These are phyloP conservation scores for Monilinia vaccinii-corymbosi DNA, from an alignment of 2,329 filamentous ascomycete genomes.

Conservation along the genomic window DNA sequence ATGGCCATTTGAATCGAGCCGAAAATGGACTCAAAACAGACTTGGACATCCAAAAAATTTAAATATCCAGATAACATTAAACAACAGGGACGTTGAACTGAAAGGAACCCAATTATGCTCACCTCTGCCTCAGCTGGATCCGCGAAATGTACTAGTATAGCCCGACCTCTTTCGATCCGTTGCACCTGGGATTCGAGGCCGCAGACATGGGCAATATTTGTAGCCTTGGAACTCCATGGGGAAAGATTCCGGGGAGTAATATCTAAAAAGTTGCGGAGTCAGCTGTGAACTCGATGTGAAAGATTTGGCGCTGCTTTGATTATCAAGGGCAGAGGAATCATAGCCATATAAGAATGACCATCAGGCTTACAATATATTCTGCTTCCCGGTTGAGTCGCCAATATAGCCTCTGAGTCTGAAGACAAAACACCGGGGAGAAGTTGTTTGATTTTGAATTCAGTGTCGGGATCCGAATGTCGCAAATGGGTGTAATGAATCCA, in stretches of 20 bases:
- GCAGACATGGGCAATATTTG: constrained; percentile 87
- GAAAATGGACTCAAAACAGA: neutral
- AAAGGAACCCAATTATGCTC: neutral
- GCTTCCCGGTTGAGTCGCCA: constrained; percentile 13
- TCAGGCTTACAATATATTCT: constrained; percentile 1
- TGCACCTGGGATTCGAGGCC: constrained; percentile 61
- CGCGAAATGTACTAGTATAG: constrained; percentile 60
- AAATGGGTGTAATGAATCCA: constrained; percentile 28
- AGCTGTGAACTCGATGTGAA: neutral
- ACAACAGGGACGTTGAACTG: neutral
- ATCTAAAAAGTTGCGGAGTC: constrained; percentile 36
- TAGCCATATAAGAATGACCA: neutral
- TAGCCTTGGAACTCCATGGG: constrained; percentile 96
- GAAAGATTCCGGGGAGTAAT: constrained; percentile 80
- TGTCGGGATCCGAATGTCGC: constrained; percentile 15
- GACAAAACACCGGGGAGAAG: constrained; percentile 19
- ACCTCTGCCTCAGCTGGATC: constrained; percentile 32
- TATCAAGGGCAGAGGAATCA: too few relatives aligned
- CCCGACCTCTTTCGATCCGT: constrained; percentile 80
- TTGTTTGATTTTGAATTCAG: constrained; percentile 21
- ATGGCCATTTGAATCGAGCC: neutral
- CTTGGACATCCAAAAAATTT: neutral
- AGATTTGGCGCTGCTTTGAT: too few relatives aligned
- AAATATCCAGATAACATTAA: neutral
- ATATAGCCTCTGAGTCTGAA: constrained; percentile 9